Conservation (phyloP, 2,329 filamentous ascomycete genomes). For the Calonectria henricotiae region DNA sequence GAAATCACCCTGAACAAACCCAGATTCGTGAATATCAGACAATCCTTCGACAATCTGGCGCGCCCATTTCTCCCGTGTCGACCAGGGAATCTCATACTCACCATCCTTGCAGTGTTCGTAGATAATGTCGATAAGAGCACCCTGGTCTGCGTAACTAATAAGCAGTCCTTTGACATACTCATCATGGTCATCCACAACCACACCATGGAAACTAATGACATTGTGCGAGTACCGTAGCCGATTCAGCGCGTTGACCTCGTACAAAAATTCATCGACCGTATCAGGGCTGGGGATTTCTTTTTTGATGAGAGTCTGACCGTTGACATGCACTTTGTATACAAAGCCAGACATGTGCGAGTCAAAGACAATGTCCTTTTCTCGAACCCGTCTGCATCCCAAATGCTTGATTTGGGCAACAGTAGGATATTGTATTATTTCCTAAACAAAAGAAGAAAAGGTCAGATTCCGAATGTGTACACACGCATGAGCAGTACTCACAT, state of each 20-base stretch:
- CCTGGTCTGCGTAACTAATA: slow-evolving; percentile 89
- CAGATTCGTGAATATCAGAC: slow-evolving; percentile 93
- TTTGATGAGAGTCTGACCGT: slow-evolving; percentile 84
- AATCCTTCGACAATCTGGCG: slow-evolving; percentile 91
- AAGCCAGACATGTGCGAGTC: slow-evolving; percentile 97
- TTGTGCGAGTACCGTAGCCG: slow-evolving; percentile 80
- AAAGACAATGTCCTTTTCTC: slow-evolving; percentile 85
- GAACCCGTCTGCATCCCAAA: slow-evolving; percentile 75
- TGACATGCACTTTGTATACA: slow-evolving; percentile 90
- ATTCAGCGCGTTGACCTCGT: slow-evolving; percentile 96
- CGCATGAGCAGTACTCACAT: slow-evolving; percentile 65
- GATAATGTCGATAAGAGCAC: slow-evolving; percentile 91
- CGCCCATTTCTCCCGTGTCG: slow-evolving; percentile 87
- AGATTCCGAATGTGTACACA: slow-evolving; percentile 30
- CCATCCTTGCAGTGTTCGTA: slow-evolving; percentile 81
- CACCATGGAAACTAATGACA: slow-evolving; percentile 89
- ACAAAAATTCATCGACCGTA: slow-evolving; percentile 95
- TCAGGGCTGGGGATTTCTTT: slow-evolving; percentile 98
- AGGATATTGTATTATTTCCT: slow-evolving; percentile 93
- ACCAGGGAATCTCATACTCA: slow-evolving; percentile 75
- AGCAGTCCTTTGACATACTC: slow-evolving; percentile 88
- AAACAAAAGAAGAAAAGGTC: slow-evolving; percentile 44
- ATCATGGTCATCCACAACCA: slow-evolving; percentile 92
- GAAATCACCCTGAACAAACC: slow-evolving; percentile 98
- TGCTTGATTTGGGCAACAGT: slow-evolving; percentile 82